Evolutionary conservation across 2,329 filamentous ascomycete genomes (phyloP).

Genomic region (Microcyclospora tardicrescens): DNA sequence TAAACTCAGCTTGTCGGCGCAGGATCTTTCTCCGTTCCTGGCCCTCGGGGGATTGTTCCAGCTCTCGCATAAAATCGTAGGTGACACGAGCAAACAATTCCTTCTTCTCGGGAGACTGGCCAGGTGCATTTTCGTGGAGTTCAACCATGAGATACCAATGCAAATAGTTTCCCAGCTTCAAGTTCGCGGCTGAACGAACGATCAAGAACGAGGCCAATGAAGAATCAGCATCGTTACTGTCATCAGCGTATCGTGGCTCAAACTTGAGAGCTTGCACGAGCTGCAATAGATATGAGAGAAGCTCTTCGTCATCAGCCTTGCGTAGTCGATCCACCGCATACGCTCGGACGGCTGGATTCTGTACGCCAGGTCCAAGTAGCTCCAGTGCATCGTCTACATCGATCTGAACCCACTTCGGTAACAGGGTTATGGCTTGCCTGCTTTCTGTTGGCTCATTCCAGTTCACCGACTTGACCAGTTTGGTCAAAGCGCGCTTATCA

Average conservation of each 20-base stretch:
- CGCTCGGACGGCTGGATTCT: slow-evolving; percentile 73
- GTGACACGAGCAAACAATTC: slow-evolving; percentile 86
- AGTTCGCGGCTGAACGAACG: slow-evolving; percentile 71
- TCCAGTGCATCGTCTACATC: slow-evolving; percentile 95
- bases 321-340: slow-evolving; percentile 87
- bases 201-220: slow-evolving; percentile 85
- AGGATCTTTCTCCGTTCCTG: slow-evolving; percentile 62
- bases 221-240: slow-evolving; percentile 50
- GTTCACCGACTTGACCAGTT: slow-evolving; percentile 95
- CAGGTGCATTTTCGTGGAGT: slow-evolving; percentile 51
- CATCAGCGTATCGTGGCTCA: slow-evolving; percentile 51
- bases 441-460: slow-evolving; percentile 80
- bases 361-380: slow-evolving; percentile 80
- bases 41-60: slow-evolving; percentile 60
- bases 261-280: slow-evolving; percentile 94
- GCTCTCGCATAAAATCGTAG: slow-evolving; percentile 87
- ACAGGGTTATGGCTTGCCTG: slow-evolving; percentile 75
- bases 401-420: slow-evolving; percentile 90
- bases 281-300: slow-evolving; percentile 82
- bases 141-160: slow-evolving; percentile 99
- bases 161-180: slow-evolving; percentile 84
- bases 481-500: slow-evolving; percentile 77
- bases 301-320: slow-evolving; percentile 84
- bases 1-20: slow-evolving; percentile 75
- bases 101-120: slow-evolving; percentile 51